A percentile compares a stretch with the other conserved stretches of the same genome.
Evolutionary conservation across 371 early-diverging fungal genomes (phyloP).

Genomic region (Encephalitozoon cuniculi): DNA sequence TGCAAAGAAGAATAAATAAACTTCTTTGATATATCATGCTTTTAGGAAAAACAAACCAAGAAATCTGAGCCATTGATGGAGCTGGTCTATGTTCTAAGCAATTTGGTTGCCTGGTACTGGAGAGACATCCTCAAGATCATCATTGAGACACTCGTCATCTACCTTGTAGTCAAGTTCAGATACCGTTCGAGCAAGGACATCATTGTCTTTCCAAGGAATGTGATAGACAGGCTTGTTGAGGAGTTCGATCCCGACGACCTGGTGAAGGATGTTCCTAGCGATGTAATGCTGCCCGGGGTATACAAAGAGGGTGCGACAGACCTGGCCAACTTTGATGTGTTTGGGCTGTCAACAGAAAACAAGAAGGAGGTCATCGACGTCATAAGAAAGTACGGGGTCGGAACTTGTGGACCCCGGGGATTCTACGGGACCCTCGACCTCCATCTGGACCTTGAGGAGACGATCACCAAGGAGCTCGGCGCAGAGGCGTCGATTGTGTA

Average conservation of each 20-base stretch:
- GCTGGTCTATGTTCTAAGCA: neutral
- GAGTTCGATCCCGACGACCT: slow-evolving; percentile 25
- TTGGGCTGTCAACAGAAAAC: slow-evolving; percentile 19
- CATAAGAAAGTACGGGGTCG: slow-evolving; percentile 88
- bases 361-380: slow-evolving; percentile 73
- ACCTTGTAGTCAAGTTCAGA: slow-evolving; percentile 17
- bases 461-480: slow-evolving; percentile 75
- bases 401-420: slow-evolving; percentile 91
- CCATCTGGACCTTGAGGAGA: slow-evolving; percentile 84
- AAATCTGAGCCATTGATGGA: neutral
- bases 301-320: neutral
- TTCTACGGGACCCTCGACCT: slow-evolving; percentile 98
- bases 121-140: slow-evolving; percentile 20
- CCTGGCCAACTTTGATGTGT: slow-evolving; percentile 38
- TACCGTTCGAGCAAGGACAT: neutral
- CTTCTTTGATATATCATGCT: neutral
- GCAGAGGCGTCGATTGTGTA: slow-evolving; percentile 85
- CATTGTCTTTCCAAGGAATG: slow-evolving; percentile 8
- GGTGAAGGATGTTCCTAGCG: neutral
- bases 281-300: neutral
- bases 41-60: neutral
- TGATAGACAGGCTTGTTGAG: slow-evolving; percentile 7
- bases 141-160: slow-evolving; percentile 10
- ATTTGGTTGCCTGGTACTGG: neutral
- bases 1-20: slow-evolving; percentile 9